Evolutionary conservation across 768 basidiomycete species (phyloP).

Genomic region (Hygrophorus pudorinus): DNA sequence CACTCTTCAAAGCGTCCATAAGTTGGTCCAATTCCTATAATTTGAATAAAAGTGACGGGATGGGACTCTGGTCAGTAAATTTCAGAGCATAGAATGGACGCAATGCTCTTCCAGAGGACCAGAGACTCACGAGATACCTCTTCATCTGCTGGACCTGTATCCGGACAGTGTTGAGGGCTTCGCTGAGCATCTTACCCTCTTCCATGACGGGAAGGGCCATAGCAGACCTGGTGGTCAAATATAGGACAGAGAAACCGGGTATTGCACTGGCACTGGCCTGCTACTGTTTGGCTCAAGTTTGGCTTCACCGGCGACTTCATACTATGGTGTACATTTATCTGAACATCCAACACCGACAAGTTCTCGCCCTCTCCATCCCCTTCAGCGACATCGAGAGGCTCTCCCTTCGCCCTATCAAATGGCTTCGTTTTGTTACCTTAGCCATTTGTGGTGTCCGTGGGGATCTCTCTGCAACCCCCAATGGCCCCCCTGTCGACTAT

Average conservation of each 20-base stretch:
- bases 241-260: background rate
- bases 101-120: constrained; percentile 2
- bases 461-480: constrained; percentile 5
- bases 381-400: no score
- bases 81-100: background rate
- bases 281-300: constrained; percentile 2
- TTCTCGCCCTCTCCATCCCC: no score
- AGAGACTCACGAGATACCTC: constrained; percentile 65
- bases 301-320: no score
- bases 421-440: constrained; percentile 13
- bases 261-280: background rate
- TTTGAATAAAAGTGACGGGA: background rate
- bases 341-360: background rate
- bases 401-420: constrained; percentile 12
- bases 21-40: constrained; percentile 85
- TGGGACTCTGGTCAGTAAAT: background rate
- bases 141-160: constrained; percentile 94
- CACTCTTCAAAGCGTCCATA: constrained; percentile 97
- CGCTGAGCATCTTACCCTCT: constrained; percentile 78
- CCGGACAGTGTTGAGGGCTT: constrained; percentile 79
- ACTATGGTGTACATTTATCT: constrained; percentile 7
- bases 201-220: constrained; percentile 44
- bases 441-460: no score
- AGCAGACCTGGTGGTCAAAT: background rate
- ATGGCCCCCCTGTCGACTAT: constrained; percentile 12